Percentiles rank a stretch among this genome's conserved stretches.
phyloP scores from a whole-genome alignment of 805 yeast genomes.

The Saturnispora gosingensis region DNA sequence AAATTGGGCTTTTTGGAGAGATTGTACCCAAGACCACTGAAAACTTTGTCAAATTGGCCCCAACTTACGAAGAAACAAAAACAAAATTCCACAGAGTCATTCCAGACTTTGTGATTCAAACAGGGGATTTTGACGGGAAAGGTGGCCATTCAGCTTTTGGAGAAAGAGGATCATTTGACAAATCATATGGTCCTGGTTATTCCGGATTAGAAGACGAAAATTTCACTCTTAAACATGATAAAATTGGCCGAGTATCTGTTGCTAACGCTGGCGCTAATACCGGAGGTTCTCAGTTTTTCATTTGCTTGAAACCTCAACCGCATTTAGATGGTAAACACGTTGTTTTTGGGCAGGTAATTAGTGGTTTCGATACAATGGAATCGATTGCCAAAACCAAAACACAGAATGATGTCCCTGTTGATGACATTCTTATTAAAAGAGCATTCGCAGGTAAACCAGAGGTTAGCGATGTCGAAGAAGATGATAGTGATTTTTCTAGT shows the following conservation, averaged over 20 bases:
- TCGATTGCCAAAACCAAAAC: conserved; percentile 51
- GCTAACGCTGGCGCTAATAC: conserved; percentile 44
- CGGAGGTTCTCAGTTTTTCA: conserved; percentile 64
- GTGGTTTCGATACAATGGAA: conserved; percentile 56
- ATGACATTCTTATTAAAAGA: conserved; percentile 32
- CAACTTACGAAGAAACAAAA: conserved; percentile 37
- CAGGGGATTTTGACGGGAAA: conserved; percentile 74
- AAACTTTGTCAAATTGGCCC: conserved; percentile 47
- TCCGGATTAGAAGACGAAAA: conserved; percentile 65
- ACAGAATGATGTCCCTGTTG: conserved; percentile 32
- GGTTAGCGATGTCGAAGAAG: not conserved
- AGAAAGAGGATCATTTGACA: conserved; percentile 6
- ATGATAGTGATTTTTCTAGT: conserved; percentile 1
- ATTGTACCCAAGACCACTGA: conserved; percentile 54
- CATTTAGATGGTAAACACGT: conserved; percentile 59
- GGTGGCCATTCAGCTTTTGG: conserved; percentile 72
- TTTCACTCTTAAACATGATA: conserved; percentile 38
- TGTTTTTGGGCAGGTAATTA: conserved; percentile 68
- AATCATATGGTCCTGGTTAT: conserved; percentile 36
- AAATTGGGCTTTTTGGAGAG: conserved; percentile 56
- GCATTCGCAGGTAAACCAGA: not conserved
- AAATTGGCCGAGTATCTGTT: conserved; percentile 39
- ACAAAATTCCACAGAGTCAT: conserved; percentile 69
- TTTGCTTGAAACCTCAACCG: conserved; percentile 43
- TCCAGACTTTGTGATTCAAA: conserved; percentile 70